phyloP scores from a whole-genome alignment of 257 asterid species.

The Salvia splendens region DNA sequence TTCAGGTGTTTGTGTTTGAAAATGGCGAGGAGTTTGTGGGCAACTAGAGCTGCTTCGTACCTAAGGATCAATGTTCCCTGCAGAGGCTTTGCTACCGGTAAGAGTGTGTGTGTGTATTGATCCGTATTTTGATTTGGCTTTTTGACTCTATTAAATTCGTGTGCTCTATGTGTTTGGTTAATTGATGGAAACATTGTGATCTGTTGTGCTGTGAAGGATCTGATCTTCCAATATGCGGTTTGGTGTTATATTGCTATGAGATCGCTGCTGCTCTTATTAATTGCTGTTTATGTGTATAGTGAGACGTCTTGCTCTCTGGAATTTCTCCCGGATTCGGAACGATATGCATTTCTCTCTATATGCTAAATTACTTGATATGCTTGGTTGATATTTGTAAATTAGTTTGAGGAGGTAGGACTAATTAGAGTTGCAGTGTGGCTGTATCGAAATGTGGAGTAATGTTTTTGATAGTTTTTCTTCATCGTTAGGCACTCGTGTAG shows the following conservation, averaged over 20 bases:
- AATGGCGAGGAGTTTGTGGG: slow-evolving; percentile 88
- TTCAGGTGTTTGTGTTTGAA: slow-evolving; percentile 15
- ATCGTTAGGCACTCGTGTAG: neutral
- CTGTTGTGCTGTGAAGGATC: slow-evolving; percentile 49
- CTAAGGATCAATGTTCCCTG: slow-evolving; percentile 71
- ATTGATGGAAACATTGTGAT: slow-evolving; percentile 33
- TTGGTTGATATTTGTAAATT: slow-evolving; percentile 1
- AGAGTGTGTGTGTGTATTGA: neutral
- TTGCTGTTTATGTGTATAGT: slow-evolving; percentile 13
- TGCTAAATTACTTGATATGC: neutral
- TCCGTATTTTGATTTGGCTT: neutral
- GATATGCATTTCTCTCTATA: neutral
- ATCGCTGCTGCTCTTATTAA: slow-evolving; percentile 10
- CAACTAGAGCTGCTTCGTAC: slow-evolving; percentile 74
- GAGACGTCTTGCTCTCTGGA: slow-evolving; percentile 10
- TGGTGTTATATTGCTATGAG: slow-evolving; percentile 29
- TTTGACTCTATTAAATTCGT: slow-evolving; percentile 27
- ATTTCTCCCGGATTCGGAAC: slow-evolving; percentile 7
- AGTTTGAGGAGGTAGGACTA: neutral
- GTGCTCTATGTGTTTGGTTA: neutral
- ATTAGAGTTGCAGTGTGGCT: neutral
- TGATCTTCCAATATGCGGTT: slow-evolving; percentile 31
- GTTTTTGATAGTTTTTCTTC: neutral
- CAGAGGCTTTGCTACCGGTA: slow-evolving; percentile 92
- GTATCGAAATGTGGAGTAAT: slow-evolving; percentile 2